Percentiles rank a stretch among this genome's conserved stretches.
phyloP scores from a whole-genome alignment of 441 rosid genomes.

The Euphorbia schlechtendalii region DNA sequence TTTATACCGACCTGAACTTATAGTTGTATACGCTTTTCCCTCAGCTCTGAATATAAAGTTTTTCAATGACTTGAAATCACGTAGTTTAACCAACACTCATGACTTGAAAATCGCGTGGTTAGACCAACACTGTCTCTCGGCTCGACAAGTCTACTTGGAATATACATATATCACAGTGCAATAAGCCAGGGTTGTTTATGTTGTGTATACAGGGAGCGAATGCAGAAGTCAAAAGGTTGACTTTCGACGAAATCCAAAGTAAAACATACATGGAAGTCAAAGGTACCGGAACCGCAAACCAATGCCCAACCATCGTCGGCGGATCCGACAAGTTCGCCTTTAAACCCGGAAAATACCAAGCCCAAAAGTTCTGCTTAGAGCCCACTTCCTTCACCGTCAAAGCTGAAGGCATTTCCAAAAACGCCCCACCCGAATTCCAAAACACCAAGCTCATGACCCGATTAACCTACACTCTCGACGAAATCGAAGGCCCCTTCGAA shows the following conservation, averaged over 20 bases:
- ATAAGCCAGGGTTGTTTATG: background rate
- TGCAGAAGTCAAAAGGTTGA: slow-evolving; percentile 84
- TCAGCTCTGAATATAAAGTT: too few species aligned
- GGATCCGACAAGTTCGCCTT: slow-evolving; percentile 56
- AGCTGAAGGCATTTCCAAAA: slow-evolving; percentile 62
- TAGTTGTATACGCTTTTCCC: too few species aligned
- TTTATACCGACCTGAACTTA: too few species aligned
- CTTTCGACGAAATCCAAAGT: slow-evolving; percentile 77
- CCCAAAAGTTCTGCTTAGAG: slow-evolving; percentile 68
- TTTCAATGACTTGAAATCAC: too few species aligned
- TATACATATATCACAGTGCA: too few species aligned
- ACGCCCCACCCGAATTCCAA: slow-evolving; percentile 68
- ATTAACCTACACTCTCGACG: slow-evolving; percentile 86
- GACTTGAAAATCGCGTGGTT: too few species aligned
- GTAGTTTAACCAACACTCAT: too few species aligned
- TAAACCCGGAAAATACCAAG: slow-evolving; percentile 74
- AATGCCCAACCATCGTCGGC: slow-evolving; percentile 73
- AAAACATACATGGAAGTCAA: slow-evolving; percentile 83
- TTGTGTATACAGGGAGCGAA: slow-evolving; percentile 47
- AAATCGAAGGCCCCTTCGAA: slow-evolving; percentile 86
- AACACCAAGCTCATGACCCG: slow-evolving; percentile 90
- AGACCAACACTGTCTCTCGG: too few species aligned
- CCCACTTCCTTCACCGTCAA: slow-evolving; percentile 91
- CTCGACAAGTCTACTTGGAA: too few species aligned
- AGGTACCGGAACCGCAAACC: slow-evolving; percentile 86